Conservation (phyloP, 2,329 filamentous ascomycete species). For the Elsinoe australis region DNA sequence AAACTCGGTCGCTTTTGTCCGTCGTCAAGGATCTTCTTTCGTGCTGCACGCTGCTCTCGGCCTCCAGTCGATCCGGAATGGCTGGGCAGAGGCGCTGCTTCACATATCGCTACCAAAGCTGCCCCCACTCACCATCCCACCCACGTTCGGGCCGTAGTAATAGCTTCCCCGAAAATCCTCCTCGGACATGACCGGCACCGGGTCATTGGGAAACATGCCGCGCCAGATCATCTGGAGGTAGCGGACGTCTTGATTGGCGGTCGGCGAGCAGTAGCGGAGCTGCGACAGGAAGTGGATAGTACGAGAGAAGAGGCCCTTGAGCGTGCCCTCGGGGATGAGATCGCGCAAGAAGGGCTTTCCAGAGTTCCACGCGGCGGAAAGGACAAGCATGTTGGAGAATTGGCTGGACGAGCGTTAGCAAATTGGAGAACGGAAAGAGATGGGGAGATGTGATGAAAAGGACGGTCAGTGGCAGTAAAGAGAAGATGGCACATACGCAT, state of each 20-base stretch:
- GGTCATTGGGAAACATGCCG: neutral
- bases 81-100: no score
- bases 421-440: no score
- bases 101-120: neutral
- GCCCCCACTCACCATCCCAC: no score
- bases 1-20: no score
- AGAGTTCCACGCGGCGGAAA: constrained; percentile 71
- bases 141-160: no score
- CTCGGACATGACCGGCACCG: no score
- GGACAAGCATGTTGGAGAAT: constrained; percentile 93
- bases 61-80: no score
- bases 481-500: constrained; percentile 63
- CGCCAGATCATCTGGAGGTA: constrained; percentile 55
- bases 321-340: constrained; percentile 49
- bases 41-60: no score
- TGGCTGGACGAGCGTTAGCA: constrained; percentile 51
- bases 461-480: no score
- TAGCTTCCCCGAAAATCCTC: no score
- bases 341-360: constrained; percentile 44
- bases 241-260: constrained; percentile 62
- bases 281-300: constrained; percentile 71
- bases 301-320: constrained; percentile 57
- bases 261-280: constrained; percentile 64
- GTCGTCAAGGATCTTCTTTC: no score
- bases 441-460: neutral